Conservation (phyloP, 306 rosid genomes). For the Rosa rugosa region DNA sequence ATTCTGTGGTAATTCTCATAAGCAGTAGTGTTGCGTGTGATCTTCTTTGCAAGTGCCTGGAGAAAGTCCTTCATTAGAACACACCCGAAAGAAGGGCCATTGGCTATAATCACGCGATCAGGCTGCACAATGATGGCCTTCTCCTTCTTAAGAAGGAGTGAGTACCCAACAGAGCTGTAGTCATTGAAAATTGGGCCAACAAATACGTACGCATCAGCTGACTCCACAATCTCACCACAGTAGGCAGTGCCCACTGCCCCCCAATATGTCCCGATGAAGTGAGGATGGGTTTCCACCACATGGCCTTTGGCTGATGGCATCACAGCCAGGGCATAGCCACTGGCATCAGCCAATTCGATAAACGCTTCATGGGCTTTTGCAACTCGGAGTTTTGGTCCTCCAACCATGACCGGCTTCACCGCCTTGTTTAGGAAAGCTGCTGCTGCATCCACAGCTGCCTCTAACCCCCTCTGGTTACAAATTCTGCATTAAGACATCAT, state of each 20-base stretch:
- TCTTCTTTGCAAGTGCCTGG: slow-evolving; percentile 35
- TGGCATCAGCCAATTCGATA: slow-evolving; percentile 40
- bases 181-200: slow-evolving; percentile 51
- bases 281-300: slow-evolving; percentile 43
- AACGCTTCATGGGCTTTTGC: slow-evolving; percentile 42
- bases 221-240: slow-evolving; percentile 50
- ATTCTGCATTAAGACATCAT: slow-evolving; percentile 24
- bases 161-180: slow-evolving; percentile 55
- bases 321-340: slow-evolving; percentile 39
- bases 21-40: slow-evolving; percentile 39
- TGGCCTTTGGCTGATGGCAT: slow-evolving; percentile 54
- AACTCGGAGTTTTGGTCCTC: slow-evolving; percentile 48
- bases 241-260: slow-evolving; percentile 47
- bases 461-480: slow-evolving; percentile 44
- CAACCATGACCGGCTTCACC: slow-evolving; percentile 48
- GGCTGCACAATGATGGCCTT: slow-evolving; percentile 50
- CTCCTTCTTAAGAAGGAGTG: slow-evolving; percentile 45
- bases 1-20: slow-evolving; percentile 43
- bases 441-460: slow-evolving; percentile 43
- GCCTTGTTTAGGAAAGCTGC: slow-evolving; percentile 45
- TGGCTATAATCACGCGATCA: slow-evolving; percentile 31
- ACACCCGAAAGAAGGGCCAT: slow-evolving; percentile 49
- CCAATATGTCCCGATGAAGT: slow-evolving; percentile 49
- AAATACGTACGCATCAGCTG: slow-evolving; percentile 44
- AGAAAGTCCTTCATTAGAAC: slow-evolving; percentile 52